phyloP scores from a whole-genome alignment of 495 filamentous ascomycete species.

The Lichenothelia convexa region DNA sequence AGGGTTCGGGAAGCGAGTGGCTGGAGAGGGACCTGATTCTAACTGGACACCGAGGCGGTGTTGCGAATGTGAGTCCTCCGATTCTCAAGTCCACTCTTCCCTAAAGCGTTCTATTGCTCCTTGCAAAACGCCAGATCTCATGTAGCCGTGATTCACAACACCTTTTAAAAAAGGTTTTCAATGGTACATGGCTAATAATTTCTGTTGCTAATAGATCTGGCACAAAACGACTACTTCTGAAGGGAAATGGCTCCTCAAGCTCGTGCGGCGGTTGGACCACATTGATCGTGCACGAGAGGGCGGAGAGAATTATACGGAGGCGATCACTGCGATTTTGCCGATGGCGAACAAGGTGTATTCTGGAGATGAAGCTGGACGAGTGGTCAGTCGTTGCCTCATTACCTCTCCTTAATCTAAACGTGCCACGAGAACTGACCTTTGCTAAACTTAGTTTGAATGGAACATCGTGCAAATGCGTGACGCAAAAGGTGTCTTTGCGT shows the following conservation, averaged over 20 bases:
- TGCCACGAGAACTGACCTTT: too few relatives aligned
- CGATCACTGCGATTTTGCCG: conserved; percentile 73
- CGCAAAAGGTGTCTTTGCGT: too few relatives aligned
- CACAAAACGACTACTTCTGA: conserved; percentile 28
- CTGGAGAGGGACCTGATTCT: conserved; percentile 71
- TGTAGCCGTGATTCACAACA: conserved; percentile 17
- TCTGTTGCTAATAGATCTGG: conserved; percentile 27
- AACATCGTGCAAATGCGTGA: conserved; percentile 68
- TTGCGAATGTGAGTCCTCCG: conserved; percentile 44
- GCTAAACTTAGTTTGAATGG: conserved; percentile 60
- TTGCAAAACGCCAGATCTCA: too few relatives aligned
- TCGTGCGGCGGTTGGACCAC: conserved; percentile 68
- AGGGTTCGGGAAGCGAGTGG: conserved; percentile 84
- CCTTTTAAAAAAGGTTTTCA: background rate
- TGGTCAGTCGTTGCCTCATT: conserved; percentile 32
- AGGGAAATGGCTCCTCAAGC: conserved; percentile 38
- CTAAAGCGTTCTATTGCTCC: conserved; percentile 19
- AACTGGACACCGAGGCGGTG: conserved; percentile 67
- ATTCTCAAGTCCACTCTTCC: background rate
- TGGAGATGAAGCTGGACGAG: conserved; percentile 75
- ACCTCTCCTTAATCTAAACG: background rate
- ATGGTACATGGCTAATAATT: background rate
- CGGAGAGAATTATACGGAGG: conserved; percentile 58
- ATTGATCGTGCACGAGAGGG: conserved; percentile 52
- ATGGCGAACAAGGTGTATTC: conserved; percentile 77